phyloP scores from a whole-genome alignment of 768 basidiomycete species.

The Glaciozyma martinii region DNA sequence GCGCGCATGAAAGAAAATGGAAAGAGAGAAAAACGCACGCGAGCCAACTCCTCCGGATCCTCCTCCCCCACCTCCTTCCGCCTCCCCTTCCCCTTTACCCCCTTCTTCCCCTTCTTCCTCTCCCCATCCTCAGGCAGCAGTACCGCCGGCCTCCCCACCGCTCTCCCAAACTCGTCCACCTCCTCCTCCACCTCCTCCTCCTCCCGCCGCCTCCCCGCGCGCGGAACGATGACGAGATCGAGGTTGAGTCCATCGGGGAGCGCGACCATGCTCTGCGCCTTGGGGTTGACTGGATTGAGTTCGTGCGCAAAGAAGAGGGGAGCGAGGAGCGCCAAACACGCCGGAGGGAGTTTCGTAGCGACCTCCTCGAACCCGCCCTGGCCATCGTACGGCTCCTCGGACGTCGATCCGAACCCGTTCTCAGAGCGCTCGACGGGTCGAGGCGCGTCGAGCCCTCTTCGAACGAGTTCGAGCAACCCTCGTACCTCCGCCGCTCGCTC shows the following conservation, averaged over 20 bases:
- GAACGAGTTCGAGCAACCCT: constrained; percentile 35
- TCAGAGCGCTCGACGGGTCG: not conserved
- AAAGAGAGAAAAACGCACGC: constrained; percentile 36
- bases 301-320: constrained; percentile 70
- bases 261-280: constrained; percentile 71
- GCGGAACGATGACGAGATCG: constrained; percentile 44
- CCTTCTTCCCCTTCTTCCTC: constrained; percentile 38
- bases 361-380: constrained; percentile 10
- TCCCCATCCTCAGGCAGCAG: constrained; percentile 30
- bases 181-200: constrained; percentile 38
- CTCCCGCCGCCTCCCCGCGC: constrained; percentile 26
- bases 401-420: not conserved
- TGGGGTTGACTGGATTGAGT: constrained; percentile 69
- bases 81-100: constrained; percentile 42
- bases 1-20: too few relatives aligned
- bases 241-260: constrained; percentile 79
- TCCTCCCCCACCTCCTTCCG: constrained; percentile 47
- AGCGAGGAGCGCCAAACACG: constrained; percentile 74
- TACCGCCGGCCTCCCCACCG: constrained; percentile 39
- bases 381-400: not conserved
- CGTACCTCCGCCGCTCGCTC: constrained; percentile 56
- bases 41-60: constrained; percentile 31
- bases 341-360: constrained; percentile 49
- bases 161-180: constrained; percentile 31
- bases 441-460: constrained; percentile 34